These are phyloP conservation scores for Carpinus viminea DNA, from an alignment of 306 rosid genomes.

Conservation along the genomic window DNA sequence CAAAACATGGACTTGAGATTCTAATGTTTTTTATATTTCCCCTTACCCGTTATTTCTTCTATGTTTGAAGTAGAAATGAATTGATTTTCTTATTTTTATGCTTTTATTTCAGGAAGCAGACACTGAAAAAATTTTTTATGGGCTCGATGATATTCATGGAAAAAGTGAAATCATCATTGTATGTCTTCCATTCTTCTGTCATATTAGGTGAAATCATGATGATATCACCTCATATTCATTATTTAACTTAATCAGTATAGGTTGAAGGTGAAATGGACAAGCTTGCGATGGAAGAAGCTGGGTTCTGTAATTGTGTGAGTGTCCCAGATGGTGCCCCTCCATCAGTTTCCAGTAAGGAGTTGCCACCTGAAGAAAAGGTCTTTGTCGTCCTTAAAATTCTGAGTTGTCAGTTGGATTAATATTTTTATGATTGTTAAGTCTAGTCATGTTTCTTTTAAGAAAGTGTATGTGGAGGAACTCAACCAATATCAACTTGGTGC, in stretches of 20 bases:
- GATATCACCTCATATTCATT: conserved; percentile 20
- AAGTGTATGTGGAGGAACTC: not conserved
- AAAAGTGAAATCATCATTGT: conserved; percentile 81
- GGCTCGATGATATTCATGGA: conserved; percentile 80
- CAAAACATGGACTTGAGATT: not conserved
- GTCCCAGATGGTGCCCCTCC: conserved; percentile 99
- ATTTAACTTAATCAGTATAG: conserved; percentile 42
- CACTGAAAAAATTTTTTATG: conserved; percentile 87
- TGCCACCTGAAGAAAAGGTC: conserved; percentile 78
- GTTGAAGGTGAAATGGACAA: conserved; percentile 99
- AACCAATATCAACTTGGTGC: not conserved
- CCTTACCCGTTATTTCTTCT: not conserved
- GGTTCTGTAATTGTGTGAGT: conserved; percentile 82
- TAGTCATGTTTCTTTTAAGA: not conserved
- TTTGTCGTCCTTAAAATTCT: conserved; percentile 18
- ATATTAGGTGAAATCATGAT: conserved; percentile 1
- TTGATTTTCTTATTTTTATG: not conserved
- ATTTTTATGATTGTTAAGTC: not conserved
- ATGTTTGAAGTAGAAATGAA: not conserved
- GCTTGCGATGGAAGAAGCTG: conserved; percentile 99
- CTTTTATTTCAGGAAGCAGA: conserved; percentile 72
- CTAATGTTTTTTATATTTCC: not conserved
- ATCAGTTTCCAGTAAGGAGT: conserved; percentile 57
- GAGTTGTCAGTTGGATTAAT: not conserved
- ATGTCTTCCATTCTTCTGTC: conserved; percentile 35